Evolutionary conservation across 108 stramenopile genomes (phyloP), one percentile per base, ranked within the genome.

Genomic region (Seminavis robusta): DNA sequence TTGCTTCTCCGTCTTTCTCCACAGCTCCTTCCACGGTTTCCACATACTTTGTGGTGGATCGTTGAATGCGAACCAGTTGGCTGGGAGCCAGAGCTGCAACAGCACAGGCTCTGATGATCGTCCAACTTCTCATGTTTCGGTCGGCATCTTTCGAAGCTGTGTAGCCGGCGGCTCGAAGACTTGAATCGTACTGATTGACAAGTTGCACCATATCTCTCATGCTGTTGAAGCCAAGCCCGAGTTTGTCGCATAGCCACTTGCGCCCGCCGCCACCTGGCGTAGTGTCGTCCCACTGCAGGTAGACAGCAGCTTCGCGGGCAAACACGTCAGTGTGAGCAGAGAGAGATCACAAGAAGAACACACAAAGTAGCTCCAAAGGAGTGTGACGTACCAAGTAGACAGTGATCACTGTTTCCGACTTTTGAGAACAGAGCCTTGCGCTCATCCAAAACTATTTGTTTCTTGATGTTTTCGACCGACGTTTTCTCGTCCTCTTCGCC

Each of bases 331-430:
- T n/a, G n/a, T n/a, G n/a, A n/a, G n/a, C n/a, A n/a, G n/a, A n/a
- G n/a, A n/a, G n/a, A n/a, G n/a, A n/a, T n/a, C n/a, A n/a, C n/a
- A n/a, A n/a, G n/a, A n/a, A n/a, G n/a, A n/a, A n/a, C n/a, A n/a
- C n/a, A n/a, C n/a, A n/a, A n/a, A n/a, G n/a, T n/a, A n/a, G n/a
- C n/a, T n/a, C n/a, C n/a, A n/a, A n/a, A n/a, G n/a, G n/a, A n/a
- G n/a, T n/a, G n/a, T n/a, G n/a, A n/a, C n/a, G n/a, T n/a, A n/a
- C n/a, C 86, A 9, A 94, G 53, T 64, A 88, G 65, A 11, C 76
- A 78, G 52, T 90, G 88, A 59, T 94, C 92, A 52, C 81, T 83
- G 50, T 88, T 86, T 16, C 92, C 92, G 54, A 86, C 80, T 21
- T 50, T 69, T 52, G 82, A 59, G 63, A 84, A 74, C 1, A 94